These are phyloP conservation scores for Tolypocladium album DNA, from an alignment of 2,329 filamentous ascomycete genomes.

Conservation along the genomic window DNA sequence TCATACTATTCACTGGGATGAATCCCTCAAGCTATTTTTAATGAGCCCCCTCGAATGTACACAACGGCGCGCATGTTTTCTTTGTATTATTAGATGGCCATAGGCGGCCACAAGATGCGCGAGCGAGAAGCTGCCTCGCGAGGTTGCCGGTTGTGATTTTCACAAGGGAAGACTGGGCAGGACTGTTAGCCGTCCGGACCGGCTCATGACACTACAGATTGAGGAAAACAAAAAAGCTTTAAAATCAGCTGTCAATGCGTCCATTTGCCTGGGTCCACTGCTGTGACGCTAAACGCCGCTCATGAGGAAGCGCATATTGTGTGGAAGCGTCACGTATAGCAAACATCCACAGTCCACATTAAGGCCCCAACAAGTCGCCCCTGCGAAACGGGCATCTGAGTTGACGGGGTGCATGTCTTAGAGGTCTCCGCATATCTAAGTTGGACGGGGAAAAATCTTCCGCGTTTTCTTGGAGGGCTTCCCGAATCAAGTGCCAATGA, in stretches of 20 bases:
- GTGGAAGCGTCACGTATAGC: neutral
- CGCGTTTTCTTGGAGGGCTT: neutral
- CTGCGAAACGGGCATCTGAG: neutral
- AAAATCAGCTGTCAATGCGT: neutral
- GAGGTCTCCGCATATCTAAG: neutral
- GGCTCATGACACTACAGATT: slow-evolving; percentile 2
- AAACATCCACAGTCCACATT: neutral
- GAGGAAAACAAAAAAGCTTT: slow-evolving; percentile 1
- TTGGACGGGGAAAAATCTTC: neutral
- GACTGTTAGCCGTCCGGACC: neutral
- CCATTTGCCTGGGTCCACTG: neutral
- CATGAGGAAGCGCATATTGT: neutral
- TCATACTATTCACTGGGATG: slow-evolving; percentile 7
- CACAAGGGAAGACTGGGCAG: slow-evolving; percentile 2
- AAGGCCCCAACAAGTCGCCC: neutral
- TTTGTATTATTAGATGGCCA: slow-evolving; percentile 10
- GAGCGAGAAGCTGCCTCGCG: slow-evolving; percentile 3
- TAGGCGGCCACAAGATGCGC: neutral
- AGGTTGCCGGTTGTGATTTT: slow-evolving; percentile 9
- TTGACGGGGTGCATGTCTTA: neutral
- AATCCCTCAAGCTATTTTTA: slow-evolving; percentile 6
- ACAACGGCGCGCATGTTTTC: slow-evolving; percentile 5
- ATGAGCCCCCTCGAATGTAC: slow-evolving; percentile 5
- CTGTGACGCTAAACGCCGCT: neutral
- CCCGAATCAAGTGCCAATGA: neutral